These are phyloP conservation scores for Penicillium frequentans DNA, from an alignment of 2,329 filamentous ascomycete genomes.

Conservation along the genomic window DNA sequence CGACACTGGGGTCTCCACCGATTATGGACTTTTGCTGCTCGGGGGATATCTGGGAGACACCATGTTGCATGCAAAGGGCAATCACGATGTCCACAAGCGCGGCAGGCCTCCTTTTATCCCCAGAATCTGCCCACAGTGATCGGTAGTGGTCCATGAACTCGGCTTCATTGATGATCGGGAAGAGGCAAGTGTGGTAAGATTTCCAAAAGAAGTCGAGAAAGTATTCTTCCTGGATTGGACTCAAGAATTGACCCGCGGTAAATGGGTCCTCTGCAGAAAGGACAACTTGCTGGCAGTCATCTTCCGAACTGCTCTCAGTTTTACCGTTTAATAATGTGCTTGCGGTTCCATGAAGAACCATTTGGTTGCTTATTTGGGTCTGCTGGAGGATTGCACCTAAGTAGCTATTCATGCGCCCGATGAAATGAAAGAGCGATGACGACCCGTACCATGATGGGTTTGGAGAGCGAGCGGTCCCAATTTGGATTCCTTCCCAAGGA, in stretches of 20 bases:
- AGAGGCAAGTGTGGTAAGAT: conserved; percentile 22
- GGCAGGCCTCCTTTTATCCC: conserved; percentile 9
- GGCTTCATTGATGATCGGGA: conserved; percentile 18
- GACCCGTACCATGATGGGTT: conserved; percentile 7
- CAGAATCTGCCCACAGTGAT: conserved; percentile 14
- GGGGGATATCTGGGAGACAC: conserved; percentile 8
- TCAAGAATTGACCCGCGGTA: conserved; percentile 3
- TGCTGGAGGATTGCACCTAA: neutral
- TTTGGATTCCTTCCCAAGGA: neutral
- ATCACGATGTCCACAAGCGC: conserved; percentile 22
- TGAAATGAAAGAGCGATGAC: conserved; percentile 7
- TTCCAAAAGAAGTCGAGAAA: conserved; percentile 22
- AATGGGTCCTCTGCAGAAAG: neutral
- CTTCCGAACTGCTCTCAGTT: neutral
- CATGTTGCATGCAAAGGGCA: conserved; percentile 24
- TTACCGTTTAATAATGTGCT: neutral
- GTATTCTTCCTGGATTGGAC: conserved; percentile 20
- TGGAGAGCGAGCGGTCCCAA: conserved; percentile 5
- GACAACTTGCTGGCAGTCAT: neutral
- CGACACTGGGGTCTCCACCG: conserved; percentile 41
- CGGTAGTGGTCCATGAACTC: conserved; percentile 22
- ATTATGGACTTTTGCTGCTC: conserved; percentile 13
- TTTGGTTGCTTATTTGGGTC: neutral
- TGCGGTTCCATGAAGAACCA: neutral
- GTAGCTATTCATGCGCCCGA: conserved; percentile 4